phyloP scores from a whole-genome alignment of 2,329 filamentous ascomycete genomes.

The Aspergillus persii region DNA sequence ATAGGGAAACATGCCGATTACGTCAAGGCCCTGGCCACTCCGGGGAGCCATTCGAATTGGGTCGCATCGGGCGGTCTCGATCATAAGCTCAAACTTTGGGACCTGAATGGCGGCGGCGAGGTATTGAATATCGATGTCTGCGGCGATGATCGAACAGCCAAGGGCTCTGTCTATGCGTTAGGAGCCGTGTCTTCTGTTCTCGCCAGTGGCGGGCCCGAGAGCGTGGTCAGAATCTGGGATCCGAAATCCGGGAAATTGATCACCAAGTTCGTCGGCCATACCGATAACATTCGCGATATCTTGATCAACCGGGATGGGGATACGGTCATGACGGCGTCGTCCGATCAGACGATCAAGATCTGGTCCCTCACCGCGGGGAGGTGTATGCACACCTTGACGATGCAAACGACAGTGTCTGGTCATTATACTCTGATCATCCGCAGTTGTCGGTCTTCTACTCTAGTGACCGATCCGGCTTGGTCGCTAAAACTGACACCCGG shows the following conservation, averaged over 20 bases:
- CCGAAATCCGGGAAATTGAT: slow-evolving; percentile 82
- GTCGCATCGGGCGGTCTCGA: slow-evolving; percentile 92
- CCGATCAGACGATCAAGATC: slow-evolving; percentile 95
- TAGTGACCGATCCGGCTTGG: slow-evolving; percentile 82
- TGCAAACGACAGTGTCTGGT: slow-evolving; percentile 99
- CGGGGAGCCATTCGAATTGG: slow-evolving; percentile 71
- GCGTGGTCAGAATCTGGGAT: slow-evolving; percentile 90
- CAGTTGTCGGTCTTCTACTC: slow-evolving; percentile 90
- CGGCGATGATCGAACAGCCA: slow-evolving; percentile 78
- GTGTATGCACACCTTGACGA: slow-evolving; percentile 97
- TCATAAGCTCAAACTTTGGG: slow-evolving; percentile 89
- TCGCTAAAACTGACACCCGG: slow-evolving; percentile 94
- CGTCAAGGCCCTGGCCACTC: slow-evolving; percentile 87
- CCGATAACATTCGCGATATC: slow-evolving; percentile 89
- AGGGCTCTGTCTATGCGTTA: slow-evolving; percentile 93
- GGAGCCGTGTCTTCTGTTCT: slow-evolving; percentile 76
- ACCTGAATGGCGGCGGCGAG: slow-evolving; percentile 82
- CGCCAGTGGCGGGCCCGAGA: slow-evolving; percentile 91
- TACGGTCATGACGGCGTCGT: slow-evolving; percentile 88
- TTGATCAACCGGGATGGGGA: slow-evolving; percentile 85
- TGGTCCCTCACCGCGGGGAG: slow-evolving; percentile 94
- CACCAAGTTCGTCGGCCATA: slow-evolving; percentile 95
- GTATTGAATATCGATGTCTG: slow-evolving; percentile 73
- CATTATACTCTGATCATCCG: slow-evolving; percentile 83
- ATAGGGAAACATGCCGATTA: slow-evolving; percentile 96